A percentile compares a stretch with the other conserved stretches of the same genome.
Evolutionary conservation across 1,284 basidiomycete species (phyloP).

Genomic region (Cutaneotrichosporon daszewskae): DNA sequence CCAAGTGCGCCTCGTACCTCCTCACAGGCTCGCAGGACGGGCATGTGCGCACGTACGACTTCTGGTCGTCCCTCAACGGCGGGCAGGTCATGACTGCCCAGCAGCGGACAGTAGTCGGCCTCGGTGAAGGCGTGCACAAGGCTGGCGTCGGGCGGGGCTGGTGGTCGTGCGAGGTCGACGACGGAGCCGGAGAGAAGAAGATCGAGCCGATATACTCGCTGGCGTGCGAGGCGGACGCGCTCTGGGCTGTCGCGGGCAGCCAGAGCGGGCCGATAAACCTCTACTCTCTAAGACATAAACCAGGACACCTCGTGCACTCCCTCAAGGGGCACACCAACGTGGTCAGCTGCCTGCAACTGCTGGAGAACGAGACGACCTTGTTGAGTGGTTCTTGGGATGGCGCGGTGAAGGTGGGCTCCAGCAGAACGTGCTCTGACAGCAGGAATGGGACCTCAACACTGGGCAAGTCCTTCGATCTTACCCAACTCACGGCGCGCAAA

Average conservation of each 20-base stretch:
- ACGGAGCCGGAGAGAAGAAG: constrained; percentile 9
- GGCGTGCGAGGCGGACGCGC: constrained; percentile 78
- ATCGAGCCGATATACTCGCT: constrained; percentile 77
- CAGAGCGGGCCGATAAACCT: constrained; percentile 83
- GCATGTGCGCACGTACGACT: constrained; percentile 87
- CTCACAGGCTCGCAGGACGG: constrained; percentile 90
- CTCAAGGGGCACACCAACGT: constrained; percentile 67
- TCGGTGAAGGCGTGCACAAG: constrained; percentile 88
- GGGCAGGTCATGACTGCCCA: constrained; percentile 82
- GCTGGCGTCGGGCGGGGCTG: constrained; percentile 79
- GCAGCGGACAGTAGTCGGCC: constrained; percentile 77
- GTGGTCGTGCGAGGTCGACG: constrained; percentile 60
- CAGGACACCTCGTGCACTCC: constrained; percentile 70
- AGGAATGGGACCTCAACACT: constrained; percentile 98
- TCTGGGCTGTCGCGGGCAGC: constrained; percentile 82
- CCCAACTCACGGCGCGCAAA: constrained; percentile 76
- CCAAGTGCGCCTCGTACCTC: constrained; percentile 80
- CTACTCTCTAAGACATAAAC: constrained; percentile 85
- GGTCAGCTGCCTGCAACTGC: constrained; percentile 77
- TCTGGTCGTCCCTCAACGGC: constrained; percentile 81
- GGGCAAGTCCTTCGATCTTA: constrained; percentile 75
- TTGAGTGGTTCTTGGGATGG: constrained; percentile 95
- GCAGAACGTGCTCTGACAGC: constrained; percentile 6
- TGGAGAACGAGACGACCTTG: constrained; percentile 73
- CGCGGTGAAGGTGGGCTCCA: constrained; percentile 65